Evolutionary conservation across 495 filamentous ascomycete genomes (phyloP).

Genomic region (Aeminium ludgeri): DNA sequence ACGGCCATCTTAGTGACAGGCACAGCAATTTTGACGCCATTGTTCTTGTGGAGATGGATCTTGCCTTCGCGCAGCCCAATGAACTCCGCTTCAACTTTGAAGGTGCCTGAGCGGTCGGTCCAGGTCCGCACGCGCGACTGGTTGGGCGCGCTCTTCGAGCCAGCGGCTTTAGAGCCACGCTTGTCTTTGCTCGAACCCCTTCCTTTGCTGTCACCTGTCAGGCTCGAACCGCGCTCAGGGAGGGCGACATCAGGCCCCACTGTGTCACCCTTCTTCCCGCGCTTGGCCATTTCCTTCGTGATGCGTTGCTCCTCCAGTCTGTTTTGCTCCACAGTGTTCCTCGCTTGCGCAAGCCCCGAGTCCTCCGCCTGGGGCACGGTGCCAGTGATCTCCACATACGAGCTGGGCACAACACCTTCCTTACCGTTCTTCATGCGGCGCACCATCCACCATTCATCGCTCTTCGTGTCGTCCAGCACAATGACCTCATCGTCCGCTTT

Average conservation of each 20-base stretch:
- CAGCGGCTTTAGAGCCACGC: neutral
- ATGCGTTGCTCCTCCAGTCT: constrained; percentile 64
- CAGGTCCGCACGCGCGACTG: constrained; percentile 61
- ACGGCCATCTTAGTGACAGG: constrained; percentile 88
- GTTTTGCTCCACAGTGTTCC: constrained; percentile 67
- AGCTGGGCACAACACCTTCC: constrained; percentile 95
- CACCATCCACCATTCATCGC: constrained; percentile 98
- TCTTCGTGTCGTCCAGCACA: constrained; percentile 74
- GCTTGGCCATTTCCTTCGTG: constrained; percentile 52
- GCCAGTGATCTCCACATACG: constrained; percentile 77
- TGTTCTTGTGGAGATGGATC: constrained; percentile 93
- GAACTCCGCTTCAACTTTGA: constrained; percentile 96
- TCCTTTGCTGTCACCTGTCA: constrained; percentile 29
- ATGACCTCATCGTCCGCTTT: constrained; percentile 78
- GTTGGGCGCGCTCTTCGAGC: constrained; percentile 10
- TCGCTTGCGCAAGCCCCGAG: constrained; percentile 44
- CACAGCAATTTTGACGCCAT: constrained; percentile 96
- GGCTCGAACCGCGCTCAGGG: constrained; percentile 51
- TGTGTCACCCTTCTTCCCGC: neutral
- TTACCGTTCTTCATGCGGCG: constrained; percentile 74
- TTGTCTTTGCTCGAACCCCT: constrained; percentile 8
- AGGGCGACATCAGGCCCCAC: too few relatives aligned
- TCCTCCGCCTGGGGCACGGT: constrained; percentile 31
- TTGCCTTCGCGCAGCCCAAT: constrained; percentile 86
- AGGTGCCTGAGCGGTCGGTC: constrained; percentile 88